A percentile compares a stretch with the other conserved stretches of the same genome.
Evolutionary conservation across 257 asterid species (phyloP).

Genomic region (Echites panduratus): DNA sequence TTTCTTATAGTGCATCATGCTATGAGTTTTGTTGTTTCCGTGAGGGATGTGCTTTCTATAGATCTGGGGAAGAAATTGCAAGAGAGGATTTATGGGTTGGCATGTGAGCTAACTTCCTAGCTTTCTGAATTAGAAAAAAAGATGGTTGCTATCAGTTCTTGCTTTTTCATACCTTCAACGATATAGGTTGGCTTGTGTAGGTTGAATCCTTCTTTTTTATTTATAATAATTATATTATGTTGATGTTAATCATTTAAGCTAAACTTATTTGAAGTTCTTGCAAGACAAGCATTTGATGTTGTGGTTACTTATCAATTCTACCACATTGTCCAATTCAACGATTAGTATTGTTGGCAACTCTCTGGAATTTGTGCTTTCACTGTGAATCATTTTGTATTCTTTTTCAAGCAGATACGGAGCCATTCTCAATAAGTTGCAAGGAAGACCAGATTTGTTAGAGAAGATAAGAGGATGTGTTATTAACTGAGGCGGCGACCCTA

Average conservation of each 20-base stretch:
- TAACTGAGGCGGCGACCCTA: conserved; percentile 91
- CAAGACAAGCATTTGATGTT: neutral
- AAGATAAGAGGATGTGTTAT: conserved; percentile 80
- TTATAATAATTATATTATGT: neutral
- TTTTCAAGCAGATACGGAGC: conserved; percentile 62
- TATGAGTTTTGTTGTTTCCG: conserved; percentile 63
- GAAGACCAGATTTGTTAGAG: conserved; percentile 48
- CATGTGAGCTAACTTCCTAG: conserved; percentile 59
- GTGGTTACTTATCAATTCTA: neutral
- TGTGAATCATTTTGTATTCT: neutral
- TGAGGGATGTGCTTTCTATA: conserved; percentile 56
- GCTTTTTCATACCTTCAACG: conserved; percentile 82
- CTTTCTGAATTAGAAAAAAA: conserved; percentile 35
- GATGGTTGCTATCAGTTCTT: conserved; percentile 51
- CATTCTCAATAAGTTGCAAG: conserved; percentile 52
- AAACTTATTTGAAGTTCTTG: neutral
- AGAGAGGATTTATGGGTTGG: conserved; percentile 42
- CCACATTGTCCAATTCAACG: neutral
- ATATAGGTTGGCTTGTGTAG: conserved; percentile 98
- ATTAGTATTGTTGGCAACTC: neutral
- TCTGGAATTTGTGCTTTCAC: neutral
- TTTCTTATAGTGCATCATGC: too few species aligned
- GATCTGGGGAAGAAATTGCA: conserved; percentile 67
- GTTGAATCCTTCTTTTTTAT: conserved; percentile 26
- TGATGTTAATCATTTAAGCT: neutral